Evolutionary conservation across 2,329 filamentous ascomycete species (phyloP).

Genomic region (Verticillium dahliae): DNA sequence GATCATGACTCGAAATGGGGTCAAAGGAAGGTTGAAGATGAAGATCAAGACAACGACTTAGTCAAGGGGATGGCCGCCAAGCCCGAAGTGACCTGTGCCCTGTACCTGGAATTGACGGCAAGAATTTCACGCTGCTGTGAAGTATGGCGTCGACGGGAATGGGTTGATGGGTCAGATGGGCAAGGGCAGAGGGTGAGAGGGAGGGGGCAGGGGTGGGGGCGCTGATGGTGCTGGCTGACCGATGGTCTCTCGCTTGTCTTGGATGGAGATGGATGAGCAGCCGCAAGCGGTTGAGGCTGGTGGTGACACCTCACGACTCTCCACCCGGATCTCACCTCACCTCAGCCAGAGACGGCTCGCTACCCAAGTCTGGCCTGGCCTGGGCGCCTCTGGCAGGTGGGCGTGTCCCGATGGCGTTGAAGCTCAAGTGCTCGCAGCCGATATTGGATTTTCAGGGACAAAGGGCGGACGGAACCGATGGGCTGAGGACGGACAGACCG

Average conservation of each 20-base stretch:
- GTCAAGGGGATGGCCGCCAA: not conserved
- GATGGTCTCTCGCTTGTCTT: not conserved
- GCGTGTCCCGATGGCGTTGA: not conserved
- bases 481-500: not conserved
- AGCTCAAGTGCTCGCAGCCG: not conserved
- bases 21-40: not conserved
- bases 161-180: not conserved
- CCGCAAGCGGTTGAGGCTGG: not conserved
- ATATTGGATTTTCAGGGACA: not conserved
- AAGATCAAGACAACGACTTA: not conserved
- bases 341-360: not conserved
- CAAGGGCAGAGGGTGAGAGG: not conserved
- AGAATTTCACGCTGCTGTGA: not conserved
- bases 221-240: not conserved
- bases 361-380: not conserved
- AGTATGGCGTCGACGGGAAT: not conserved
- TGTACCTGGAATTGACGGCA: not conserved
- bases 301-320: not conserved
- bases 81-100: not conserved
- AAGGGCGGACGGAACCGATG: not conserved
- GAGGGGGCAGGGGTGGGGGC: not conserved
- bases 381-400: not conserved
- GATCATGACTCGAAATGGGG: not conserved
- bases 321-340: not conserved
- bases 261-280: not conserved